phyloP scores from a whole-genome alignment of 306 rosid genomes.

The Malus orientalis region DNA sequence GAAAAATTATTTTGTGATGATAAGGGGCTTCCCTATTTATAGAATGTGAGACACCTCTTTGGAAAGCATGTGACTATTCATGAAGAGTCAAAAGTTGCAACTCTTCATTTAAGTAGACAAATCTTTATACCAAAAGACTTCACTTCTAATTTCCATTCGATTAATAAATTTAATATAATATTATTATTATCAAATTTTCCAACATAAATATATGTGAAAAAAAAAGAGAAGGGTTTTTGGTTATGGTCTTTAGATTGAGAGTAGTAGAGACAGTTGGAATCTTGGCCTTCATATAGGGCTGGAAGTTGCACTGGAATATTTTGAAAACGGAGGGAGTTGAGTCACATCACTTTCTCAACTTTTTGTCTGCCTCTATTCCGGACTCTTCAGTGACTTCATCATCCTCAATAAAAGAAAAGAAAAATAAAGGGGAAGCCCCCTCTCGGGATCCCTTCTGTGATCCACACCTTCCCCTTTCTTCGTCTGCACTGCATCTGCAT shows the following conservation, averaged over 20 bases:
- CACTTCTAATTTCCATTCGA: too few species aligned
- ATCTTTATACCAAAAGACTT: too few species aligned
- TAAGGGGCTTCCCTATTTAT: too few species aligned
- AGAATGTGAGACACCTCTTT: too few species aligned
- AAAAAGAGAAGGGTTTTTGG: background rate
- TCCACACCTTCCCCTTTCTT: constrained; percentile 1
- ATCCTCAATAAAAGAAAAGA: background rate
- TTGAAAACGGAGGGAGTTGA: constrained; percentile 12
- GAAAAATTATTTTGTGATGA: too few species aligned
- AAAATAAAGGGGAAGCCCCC: background rate
- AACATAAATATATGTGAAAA: too few species aligned
- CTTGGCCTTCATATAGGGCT: constrained; percentile 18
- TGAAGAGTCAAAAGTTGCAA: too few species aligned
- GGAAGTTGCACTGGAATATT: constrained; percentile 20
- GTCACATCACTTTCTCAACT: constrained; percentile 26
- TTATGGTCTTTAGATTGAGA: background rate
- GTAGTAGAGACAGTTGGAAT: constrained; percentile 21
- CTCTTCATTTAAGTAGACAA: too few species aligned
- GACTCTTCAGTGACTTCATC: background rate
- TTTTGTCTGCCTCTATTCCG: constrained; percentile 1
- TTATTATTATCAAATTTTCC: too few species aligned
- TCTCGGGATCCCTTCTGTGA: constrained; percentile 7
- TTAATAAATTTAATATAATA: too few species aligned
- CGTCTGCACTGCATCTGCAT: background rate
- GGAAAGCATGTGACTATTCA: too few species aligned